Base-by-base conservation (phyloP, 2,329 filamentous ascomycete species). In the Colletotrichum chrysophilum region DNA sequence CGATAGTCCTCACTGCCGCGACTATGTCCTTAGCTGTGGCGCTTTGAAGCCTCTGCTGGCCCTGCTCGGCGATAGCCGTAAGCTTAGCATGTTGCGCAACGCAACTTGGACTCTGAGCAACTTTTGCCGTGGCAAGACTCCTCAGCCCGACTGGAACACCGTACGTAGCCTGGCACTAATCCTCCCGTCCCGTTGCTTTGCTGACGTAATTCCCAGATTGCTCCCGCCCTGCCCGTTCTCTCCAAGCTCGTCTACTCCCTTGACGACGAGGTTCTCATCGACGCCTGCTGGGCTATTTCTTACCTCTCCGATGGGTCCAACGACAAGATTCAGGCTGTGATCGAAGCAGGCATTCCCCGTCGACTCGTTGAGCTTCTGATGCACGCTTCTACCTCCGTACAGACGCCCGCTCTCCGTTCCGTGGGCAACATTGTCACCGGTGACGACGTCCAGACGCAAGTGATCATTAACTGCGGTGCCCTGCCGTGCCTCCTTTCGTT, bases 91-190 rank as follows among this genome's bases (percentile, higher is more conserved):
- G 97, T 93, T 99, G 68, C 92, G 97, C 80, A 99, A 99, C 85
- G 97, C 97, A 43, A 99, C 97, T 28, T 99, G 97, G 97, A 99
- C 97, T 60, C 89, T 99, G 73, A 98, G 97, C 91, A 99, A 99
- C 90, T 99, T 99, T 89, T 99, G 97, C 89, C 95, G 97, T 90
- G 97, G 97, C 87, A 99, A 99, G 92, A 98, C 96, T 10, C 97
- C 97, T 67, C 97, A 99, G 88, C 97, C 97, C 62, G 97, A 99
- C 84, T 99, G 97, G 97, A 92, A 93, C 83, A 98, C 95, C 48
- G 96, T 98, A 90, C 87, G 95, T 90, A 55, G 43, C 9, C 43
- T 21, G 12, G n/a, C 43, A 52, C 10, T 30, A 38, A 48, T 30
- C 21, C 74, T 71, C 38, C n/a, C 48, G 30, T 65, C 32, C 14